These are phyloP conservation scores for Pseudonitzschia delicatissima DNA, from an alignment of 108 stramenopile genomes.

Conservation along the genomic window DNA sequence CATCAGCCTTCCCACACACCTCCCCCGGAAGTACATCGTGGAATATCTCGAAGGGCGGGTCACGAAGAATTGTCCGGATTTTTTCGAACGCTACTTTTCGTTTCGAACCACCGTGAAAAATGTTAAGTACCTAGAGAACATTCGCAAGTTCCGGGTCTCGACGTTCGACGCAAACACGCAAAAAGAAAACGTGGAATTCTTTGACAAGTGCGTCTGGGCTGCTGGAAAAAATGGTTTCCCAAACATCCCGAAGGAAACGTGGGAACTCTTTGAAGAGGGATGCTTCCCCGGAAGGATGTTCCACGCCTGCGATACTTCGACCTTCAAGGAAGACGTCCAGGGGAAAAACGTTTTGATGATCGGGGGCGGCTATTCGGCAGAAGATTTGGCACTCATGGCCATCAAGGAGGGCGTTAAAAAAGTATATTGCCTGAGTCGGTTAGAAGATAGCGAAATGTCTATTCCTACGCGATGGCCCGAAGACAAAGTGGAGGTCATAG, in stretches of 20 bases:
- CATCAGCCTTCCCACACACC: conserved; percentile 26
- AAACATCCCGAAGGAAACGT: conserved; percentile 27
- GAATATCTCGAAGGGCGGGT: conserved; percentile 52
- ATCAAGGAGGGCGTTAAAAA: conserved; percentile 45
- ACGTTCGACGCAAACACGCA: conserved; percentile 14
- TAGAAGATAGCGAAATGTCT: conserved; percentile 7
- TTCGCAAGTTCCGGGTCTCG: conserved; percentile 27
- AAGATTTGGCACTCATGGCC: conserved; percentile 51
- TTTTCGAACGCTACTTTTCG: conserved; percentile 48
- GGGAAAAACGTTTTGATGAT: conserved; percentile 49
- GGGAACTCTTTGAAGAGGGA: neutral
- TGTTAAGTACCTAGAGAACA: conserved; percentile 18
- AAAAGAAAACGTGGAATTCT: conserved; percentile 8
- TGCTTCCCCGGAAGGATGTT: neutral
- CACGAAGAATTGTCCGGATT: conserved; percentile 33
- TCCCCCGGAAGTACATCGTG: conserved; percentile 43
- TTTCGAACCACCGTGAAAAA: conserved; percentile 43
- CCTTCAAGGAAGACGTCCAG: conserved; percentile 18
- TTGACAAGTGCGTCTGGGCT: conserved; percentile 72
- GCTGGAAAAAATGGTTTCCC: conserved; percentile 45
- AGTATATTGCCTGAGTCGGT: conserved; percentile 33
- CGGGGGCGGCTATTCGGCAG: conserved; percentile 55
- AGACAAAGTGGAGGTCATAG: conserved; percentile 23
- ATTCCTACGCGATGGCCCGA: conserved; percentile 37
- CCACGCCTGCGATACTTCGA: conserved; percentile 41